phyloP scores from a whole-genome alignment of 257 asterid genomes.

The Ilex aquifolium region DNA sequence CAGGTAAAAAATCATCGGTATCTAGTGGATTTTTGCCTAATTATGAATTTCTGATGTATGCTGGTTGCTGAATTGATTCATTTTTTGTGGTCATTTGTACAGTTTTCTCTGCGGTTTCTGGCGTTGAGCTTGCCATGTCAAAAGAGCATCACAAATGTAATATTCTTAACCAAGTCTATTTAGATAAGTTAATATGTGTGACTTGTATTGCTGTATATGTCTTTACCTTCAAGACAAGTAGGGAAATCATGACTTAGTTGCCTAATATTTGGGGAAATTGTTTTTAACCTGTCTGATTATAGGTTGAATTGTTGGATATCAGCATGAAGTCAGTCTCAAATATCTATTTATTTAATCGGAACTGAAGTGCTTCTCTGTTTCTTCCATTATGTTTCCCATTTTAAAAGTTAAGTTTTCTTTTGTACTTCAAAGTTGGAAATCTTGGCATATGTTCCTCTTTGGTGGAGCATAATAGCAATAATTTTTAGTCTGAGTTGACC shows the following conservation, averaged over 20 bases:
- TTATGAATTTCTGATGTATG: neutral
- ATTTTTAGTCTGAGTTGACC: neutral
- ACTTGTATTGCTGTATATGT: too few relatives aligned
- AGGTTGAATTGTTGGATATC: neutral
- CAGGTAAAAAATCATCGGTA: conserved; percentile 36
- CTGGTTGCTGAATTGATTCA: conserved; percentile 5
- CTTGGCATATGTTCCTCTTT: neutral
- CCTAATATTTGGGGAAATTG: neutral
- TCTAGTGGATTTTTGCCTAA: neutral
- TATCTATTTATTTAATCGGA: too few relatives aligned
- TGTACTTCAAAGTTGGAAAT: neutral
- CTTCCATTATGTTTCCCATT: too few relatives aligned
- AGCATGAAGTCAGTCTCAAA: neutral
- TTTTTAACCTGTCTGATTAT: neutral
- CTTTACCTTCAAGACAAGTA: neutral
- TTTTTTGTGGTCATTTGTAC: conserved; percentile 24
- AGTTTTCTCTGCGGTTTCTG: conserved; percentile 94
- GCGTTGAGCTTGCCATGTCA: conserved; percentile 71
- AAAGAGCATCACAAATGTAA: conserved; percentile 88
- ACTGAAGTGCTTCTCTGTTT: neutral
- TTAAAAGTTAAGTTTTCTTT: too few relatives aligned
- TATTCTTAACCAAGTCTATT: conserved; percentile 17
- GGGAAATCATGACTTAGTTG: neutral
- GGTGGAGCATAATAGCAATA: neutral
- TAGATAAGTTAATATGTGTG: neutral